Evolutionary conservation across 208 protist species (phyloP), one percentile per base, ranked within the genome.

Genomic region (Jaenimonas drosophilae): DNA sequence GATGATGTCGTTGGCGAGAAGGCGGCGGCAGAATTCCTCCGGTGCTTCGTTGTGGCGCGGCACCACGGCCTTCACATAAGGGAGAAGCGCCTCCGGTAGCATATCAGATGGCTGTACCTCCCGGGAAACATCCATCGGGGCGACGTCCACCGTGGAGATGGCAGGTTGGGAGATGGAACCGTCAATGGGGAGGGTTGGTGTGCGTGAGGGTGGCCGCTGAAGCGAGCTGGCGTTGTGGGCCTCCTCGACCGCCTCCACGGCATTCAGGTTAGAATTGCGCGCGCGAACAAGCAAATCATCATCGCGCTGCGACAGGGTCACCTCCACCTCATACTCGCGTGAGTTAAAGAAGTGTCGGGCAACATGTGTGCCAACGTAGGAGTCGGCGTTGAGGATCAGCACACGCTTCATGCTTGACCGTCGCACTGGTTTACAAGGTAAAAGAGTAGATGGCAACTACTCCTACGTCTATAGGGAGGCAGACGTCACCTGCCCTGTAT

Each of bases 1-100:
- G 26, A 96, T 68, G 16, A 94, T 69, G 51, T 96, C 88, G 34
- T 72, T 79, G 4, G 67, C 72, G 17, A 96, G 61, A 11, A 96
- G 39, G 0, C 70, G 61, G 11, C 16, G 19, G 9, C 67, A 62
- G 41, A 93, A 93, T 24, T 49, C 56, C 6, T 70, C 68, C 5
- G 77, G 71, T 48, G 79, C 59, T 40, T 75, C 61, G 41, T 74
- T 71, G 67, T 92, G 72, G n/a, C 65, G 62, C 14, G 84, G 76
- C 21, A 88, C 57, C 1, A 88, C 63, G 14, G 48, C 49, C 16
- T 70, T 56, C 3, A 86, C 67, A 37, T 69, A 79, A 6, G 59
- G 54, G 16, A 24, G 43, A 14, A 88, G 62, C 21, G 58, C 62
- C 0, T 36, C 48, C 12, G 75, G 79, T 3, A 80, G 20, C 30